Evolutionary conservation across 208 protist species (phyloP).

Genomic region (Trypanosoma scelopori): DNA sequence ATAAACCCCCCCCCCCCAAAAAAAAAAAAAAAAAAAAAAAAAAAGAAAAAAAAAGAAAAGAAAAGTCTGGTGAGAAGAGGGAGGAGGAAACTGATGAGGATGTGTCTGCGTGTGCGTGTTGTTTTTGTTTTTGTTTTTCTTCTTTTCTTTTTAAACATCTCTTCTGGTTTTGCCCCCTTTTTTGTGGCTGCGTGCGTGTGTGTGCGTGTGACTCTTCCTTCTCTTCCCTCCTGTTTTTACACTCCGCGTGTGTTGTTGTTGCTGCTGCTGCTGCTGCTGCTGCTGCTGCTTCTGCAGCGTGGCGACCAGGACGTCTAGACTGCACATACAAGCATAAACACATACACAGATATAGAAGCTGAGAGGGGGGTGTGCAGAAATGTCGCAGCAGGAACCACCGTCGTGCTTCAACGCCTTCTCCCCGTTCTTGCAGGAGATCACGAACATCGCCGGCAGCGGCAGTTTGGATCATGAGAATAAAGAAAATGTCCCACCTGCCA

Average conservation of each 20-base stretch:
- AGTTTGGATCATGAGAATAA: slow-evolving; percentile 14
- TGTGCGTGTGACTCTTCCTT: not conserved
- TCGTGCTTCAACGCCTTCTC: slow-evolving; percentile 18
- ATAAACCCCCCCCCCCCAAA: no score
- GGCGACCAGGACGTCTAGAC: slow-evolving; percentile 3
- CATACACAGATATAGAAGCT: slow-evolving; percentile 4
- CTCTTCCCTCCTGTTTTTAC: slow-evolving; percentile 14
- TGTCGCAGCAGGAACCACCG: slow-evolving; percentile 6
- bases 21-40: slow-evolving; percentile 7
- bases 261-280: not conserved
- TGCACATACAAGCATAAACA: slow-evolving; percentile 12
- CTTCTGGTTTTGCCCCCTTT: no score
- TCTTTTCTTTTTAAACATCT: not conserved
- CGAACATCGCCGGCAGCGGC: slow-evolving; percentile 5
- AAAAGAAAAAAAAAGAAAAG: not conserved
- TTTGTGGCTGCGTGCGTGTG: no score
- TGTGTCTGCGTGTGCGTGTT: not conserved
- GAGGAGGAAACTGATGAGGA: not conserved
- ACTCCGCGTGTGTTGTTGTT: not conserved
- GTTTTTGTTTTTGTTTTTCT: slow-evolving; percentile 3
- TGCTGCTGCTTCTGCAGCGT: not conserved
- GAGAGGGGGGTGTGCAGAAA: not conserved
- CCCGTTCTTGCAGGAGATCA: slow-evolving; percentile 30
- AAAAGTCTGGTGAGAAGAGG: not conserved
- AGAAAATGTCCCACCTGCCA: slow-evolving; percentile 27